Base-by-base conservation (phyloP, 495 filamentous ascomycete species). In the Penicillium bovifimosum region DNA sequence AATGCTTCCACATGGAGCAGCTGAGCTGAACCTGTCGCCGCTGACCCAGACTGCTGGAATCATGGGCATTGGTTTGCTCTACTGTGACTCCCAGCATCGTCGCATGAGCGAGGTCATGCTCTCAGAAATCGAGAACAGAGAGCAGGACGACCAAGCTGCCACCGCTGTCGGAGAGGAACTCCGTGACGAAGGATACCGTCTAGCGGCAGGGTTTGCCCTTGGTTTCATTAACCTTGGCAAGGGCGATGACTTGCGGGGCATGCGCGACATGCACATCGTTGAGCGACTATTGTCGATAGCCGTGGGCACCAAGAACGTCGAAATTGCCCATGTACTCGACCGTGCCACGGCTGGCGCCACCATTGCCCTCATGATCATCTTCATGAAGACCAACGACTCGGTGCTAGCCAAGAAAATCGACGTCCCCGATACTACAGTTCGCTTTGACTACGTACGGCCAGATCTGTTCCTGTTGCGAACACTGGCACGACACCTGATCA, bases 101-200 rank as follows among this genome's bases (percentile, higher is more conserved):
- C 83, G 93, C 43, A 99, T 99, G 93, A 96, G 89, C 62, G 93
- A 99, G 66, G 87, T 97, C 31, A 96, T 97, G 89, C 80, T 97
- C 34, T 96, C 91, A 0, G 93, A 99, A 66, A 93, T 99, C 41
- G 91, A 96, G 58, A 86, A 88, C 44, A 76, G 87, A 34, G 88
- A 89, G 33, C 67, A 80, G 11, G 88, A 88, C 41, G 91, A 96
- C 53, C 74, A 74, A 16, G 75, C 76, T 13, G 72, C 77, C 34
- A 36, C 34, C n/a, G 41, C 41, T 36, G 74, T 78, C 14, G 73
- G 76, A 14, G 84, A 86, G 57, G 83, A 80, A n/a, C 68, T 96
- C 13, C 85, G 95, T 20, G 90, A 95, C 59, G 93, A 99, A 74
- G 88, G 91, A 27, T 97, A 99, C 67, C 82, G 93, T 41, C 79